Evolutionary conservation across 345 rosid genomes (phyloP).

Genomic region (Citrus cavaleriei): DNA sequence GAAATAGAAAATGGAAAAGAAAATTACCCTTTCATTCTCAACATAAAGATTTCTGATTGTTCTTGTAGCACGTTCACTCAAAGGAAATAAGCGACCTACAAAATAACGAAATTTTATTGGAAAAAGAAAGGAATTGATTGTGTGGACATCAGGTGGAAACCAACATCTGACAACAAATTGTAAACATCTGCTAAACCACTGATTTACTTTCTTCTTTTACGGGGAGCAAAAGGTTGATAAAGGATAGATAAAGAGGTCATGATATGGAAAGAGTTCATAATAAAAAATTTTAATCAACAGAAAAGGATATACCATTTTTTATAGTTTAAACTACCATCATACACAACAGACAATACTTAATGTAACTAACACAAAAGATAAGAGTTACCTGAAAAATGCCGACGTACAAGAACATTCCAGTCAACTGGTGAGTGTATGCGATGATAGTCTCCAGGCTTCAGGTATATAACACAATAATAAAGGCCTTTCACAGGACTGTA

Average conservation of each 20-base stretch:
- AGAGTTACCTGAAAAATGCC: constrained; percentile 83
- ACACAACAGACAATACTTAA: not conserved
- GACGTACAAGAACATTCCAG: constrained; percentile 80
- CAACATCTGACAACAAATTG: not conserved
- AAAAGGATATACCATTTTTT: not conserved
- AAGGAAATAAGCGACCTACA: constrained; percentile 70
- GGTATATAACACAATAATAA: constrained; percentile 90
- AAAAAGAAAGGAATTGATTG: not conserved
- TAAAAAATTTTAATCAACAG: not conserved
- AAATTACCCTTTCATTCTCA: constrained; percentile 92
- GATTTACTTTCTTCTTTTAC: not conserved
- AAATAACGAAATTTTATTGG: constrained; percentile 4
- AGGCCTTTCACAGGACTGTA: constrained; percentile 87
- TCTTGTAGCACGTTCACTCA: constrained; percentile 87
- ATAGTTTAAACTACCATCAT: not conserved
- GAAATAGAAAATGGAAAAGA: not conserved
- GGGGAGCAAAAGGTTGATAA: not conserved
- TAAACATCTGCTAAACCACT: not conserved
- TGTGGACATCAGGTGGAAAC: not conserved
- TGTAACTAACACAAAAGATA: not conserved
- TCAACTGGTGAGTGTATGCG: constrained; percentile 88
- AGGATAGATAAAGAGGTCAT: not conserved
- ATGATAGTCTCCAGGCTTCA: constrained; percentile 92
- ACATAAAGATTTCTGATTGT: constrained; percentile 85
- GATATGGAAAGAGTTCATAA: not conserved